phyloP scores from a whole-genome alignment of 2,329 filamentous ascomycete species.

The Cladosporium sp. region DNA sequence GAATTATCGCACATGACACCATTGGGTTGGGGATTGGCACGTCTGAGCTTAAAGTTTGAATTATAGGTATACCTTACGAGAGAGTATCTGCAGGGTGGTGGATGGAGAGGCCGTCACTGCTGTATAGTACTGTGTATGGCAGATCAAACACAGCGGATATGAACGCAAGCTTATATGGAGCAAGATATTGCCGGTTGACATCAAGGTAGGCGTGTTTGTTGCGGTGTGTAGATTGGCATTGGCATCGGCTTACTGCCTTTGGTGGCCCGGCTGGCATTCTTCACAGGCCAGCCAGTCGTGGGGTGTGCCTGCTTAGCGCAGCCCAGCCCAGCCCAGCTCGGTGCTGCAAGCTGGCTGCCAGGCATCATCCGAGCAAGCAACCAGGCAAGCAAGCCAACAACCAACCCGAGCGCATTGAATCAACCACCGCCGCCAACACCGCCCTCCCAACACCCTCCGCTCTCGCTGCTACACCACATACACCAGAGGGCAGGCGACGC shows the following conservation, averaged over 20 bases:
- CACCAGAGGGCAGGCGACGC: constrained; percentile 17
- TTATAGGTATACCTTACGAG: not conserved
- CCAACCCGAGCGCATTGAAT: constrained; percentile 7
- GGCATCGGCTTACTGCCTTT: not conserved
- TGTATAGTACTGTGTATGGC: not conserved
- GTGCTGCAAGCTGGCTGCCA: constrained; percentile 7
- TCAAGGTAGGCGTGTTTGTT: not conserved
- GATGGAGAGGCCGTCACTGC: not conserved
- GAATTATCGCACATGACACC: not conserved
- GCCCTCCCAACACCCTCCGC: not conserved
- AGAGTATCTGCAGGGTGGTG: not conserved
- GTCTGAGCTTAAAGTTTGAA: constrained; percentile 14
- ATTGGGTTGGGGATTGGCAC: constrained; percentile 3
- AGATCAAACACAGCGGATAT: not conserved
- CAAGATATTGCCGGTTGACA: not conserved
- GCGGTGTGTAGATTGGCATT: not conserved
- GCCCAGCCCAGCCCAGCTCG: not conserved
- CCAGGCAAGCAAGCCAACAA: not conserved
- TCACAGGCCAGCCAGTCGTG: not conserved
- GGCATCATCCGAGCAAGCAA: constrained; percentile 1
- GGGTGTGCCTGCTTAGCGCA: not conserved
- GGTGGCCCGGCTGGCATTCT: not conserved
- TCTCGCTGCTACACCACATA: not conserved
- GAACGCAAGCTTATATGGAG: not conserved
- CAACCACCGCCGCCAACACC: constrained; percentile 1